Percentiles rank a stretch among this genome's conserved stretches.
Conservation (phyloP, 257 asterid species). For the Solanum sejunctum region DNA sequence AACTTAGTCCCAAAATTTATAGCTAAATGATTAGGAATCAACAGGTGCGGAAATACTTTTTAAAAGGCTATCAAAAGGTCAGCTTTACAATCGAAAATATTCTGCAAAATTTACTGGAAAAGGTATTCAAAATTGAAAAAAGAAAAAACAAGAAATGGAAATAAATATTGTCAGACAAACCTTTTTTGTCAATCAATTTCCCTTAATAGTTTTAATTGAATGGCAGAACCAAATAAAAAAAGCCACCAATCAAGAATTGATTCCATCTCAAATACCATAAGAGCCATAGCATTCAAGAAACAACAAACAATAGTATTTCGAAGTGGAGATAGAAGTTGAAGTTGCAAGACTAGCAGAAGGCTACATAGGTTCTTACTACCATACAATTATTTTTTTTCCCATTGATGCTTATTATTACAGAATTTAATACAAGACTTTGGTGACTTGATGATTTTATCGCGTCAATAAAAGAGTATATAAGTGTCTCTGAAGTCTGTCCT, state of each 20-base stretch:
- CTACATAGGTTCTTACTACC: not conserved
- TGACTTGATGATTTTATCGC: not conserved
- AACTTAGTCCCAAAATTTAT: too few relatives aligned
- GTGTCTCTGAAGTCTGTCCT: not conserved
- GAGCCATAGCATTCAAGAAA: not conserved
- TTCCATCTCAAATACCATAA: not conserved
- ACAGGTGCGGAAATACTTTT: too few relatives aligned
- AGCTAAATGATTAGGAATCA: too few relatives aligned
- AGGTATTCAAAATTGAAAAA: too few relatives aligned
- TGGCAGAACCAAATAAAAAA: not conserved
- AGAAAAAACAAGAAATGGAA: too few relatives aligned
- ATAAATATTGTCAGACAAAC: too few relatives aligned
- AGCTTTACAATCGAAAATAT: too few relatives aligned
- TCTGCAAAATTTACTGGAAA: too few relatives aligned
- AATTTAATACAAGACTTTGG: not conserved
- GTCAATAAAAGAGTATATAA: not conserved
- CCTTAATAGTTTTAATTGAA: not conserved
- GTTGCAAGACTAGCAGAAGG: not conserved
- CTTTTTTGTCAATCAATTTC: too few relatives aligned
- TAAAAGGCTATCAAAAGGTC: too few relatives aligned
- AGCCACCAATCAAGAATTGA: not conserved
- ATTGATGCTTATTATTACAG: not conserved
- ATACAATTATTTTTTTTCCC: not conserved
- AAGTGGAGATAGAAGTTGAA: not conserved
- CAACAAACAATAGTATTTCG: not conserved